Evolutionary conservation across 441 rosid genomes (phyloP), one percentile per base, ranked within the genome.

Genomic region (Gossypium trilobum): DNA sequence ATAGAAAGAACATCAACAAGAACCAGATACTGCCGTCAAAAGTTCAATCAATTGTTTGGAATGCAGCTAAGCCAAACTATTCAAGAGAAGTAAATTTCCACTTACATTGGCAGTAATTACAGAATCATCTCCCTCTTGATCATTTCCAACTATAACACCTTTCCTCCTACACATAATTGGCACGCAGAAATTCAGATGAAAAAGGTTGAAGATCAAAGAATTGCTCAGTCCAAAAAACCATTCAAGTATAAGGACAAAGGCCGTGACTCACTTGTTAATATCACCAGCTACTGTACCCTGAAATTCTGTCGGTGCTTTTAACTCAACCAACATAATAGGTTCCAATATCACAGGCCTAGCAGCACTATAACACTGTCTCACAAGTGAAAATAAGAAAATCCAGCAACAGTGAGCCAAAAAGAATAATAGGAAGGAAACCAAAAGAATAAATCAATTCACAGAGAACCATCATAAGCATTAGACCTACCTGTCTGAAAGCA

Each of bases 61-160:
- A 39, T 11, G 54, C 31, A 20, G 23, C 39, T 9, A 58, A 71
- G 55, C n/a, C 7, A 10, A 60, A 58, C 57, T 4, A 60, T 70
- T 50, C 7, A 39, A 22, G 20, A 67, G 44, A 66, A 44, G 50
- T 52, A 14, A 79, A 27, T 20, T 50, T 65, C 20, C 55, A 61
- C 90, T 84, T 79, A 92, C 98, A 64, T 92, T 79, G 62, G 97
- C 91, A 39, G 84, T 83, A 77, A 95, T 86, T 68, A 95, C 69
- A 23, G 93, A 88, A 82, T 95, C 99, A 74, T 95, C 99, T 61
- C 97, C 97, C n/a, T 95, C 99, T 82, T 92, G 99, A 70, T 95
- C 97, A 73, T 95, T 92, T 72, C 98, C 98, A 70, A 95, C 90
- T 23, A 92, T 95, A 62, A 95, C 75, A 74, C 99, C 99, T 85